phyloP scores from a whole-genome alignment of 495 filamentous ascomycete species.

The Xylaria bambusicola region DNA sequence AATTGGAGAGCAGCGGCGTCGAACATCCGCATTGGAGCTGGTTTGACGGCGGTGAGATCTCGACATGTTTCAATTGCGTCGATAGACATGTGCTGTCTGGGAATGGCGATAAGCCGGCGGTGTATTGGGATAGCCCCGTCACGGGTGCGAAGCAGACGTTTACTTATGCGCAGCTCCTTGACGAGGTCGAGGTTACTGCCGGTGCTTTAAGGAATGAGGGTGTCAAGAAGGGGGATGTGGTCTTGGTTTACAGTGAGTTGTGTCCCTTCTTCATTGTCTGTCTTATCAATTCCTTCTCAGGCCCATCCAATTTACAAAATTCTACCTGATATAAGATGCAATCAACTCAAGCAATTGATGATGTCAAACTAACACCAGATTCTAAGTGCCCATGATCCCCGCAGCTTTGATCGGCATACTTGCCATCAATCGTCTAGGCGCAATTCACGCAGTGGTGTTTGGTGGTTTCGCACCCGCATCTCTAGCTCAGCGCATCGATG shows the following conservation, averaged over 20 bases:
- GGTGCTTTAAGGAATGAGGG: slow-evolving; percentile 83
- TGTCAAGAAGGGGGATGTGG: slow-evolving; percentile 81
- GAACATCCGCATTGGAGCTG: slow-evolving; percentile 70
- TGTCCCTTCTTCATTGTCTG: too few relatives aligned
- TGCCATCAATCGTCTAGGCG: slow-evolving; percentile 77
- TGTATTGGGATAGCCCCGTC: slow-evolving; percentile 88
- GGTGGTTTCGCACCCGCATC: slow-evolving; percentile 83
- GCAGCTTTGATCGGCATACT: slow-evolving; percentile 82
- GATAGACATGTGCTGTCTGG: slow-evolving; percentile 83
- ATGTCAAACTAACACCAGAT: background rate
- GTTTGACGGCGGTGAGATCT: slow-evolving; percentile 89
- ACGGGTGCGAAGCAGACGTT: slow-evolving; percentile 69
- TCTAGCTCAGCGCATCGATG: slow-evolving; percentile 86
- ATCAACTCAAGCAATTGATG: background rate
- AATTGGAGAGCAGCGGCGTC: slow-evolving; percentile 36
- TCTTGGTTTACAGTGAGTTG: slow-evolving; percentile 84
- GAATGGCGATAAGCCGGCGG: slow-evolving; percentile 69
- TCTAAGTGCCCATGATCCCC: slow-evolving; percentile 93
- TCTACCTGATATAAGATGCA: background rate
- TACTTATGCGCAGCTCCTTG: slow-evolving; percentile 73
- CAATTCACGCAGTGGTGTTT: slow-evolving; percentile 90
- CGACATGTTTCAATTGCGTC: slow-evolving; percentile 86
- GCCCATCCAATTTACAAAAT: too few relatives aligned
- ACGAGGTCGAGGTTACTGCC: slow-evolving; percentile 83
- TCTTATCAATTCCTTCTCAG: too few relatives aligned